These are phyloP conservation scores for Cicer pinnatifidum DNA, from an alignment of 306 rosid species.

Conservation along the genomic window DNA sequence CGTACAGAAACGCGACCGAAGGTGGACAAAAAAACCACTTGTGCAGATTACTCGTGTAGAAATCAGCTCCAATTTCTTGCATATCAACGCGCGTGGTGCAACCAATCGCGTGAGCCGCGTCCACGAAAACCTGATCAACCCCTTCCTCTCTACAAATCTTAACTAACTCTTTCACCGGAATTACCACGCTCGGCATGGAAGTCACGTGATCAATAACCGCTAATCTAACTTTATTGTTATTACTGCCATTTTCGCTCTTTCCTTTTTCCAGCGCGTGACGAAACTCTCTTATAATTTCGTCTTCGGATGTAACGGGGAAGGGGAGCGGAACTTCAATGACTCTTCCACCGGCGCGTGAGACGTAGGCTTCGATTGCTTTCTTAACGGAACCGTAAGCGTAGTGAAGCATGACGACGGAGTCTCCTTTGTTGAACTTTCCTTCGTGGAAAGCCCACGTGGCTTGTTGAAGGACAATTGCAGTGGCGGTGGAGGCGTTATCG, in stretches of 20 bases:
- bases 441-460: constrained; percentile 77
- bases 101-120: constrained; percentile 92
- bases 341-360: constrained; percentile 82
- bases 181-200: constrained; percentile 89
- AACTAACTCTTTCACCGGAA: constrained; percentile 77
- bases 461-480: constrained; percentile 86
- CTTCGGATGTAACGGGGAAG: constrained; percentile 72
- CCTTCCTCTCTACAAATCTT: constrained; percentile 90
- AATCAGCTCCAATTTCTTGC: constrained; percentile 92
- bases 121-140: constrained; percentile 85
- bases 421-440: constrained; percentile 67
- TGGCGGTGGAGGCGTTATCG: constrained; percentile 98
- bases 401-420: constrained; percentile 89
- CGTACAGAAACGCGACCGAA: constrained; percentile 75
- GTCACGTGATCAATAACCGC: constrained; percentile 96
- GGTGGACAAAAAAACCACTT: constrained; percentile 99
- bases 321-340: constrained; percentile 85
- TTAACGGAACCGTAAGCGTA: constrained; percentile 89
- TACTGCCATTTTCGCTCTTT: constrained; percentile 56
- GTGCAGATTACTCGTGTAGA: constrained; percentile 85
- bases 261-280: constrained; percentile 70
- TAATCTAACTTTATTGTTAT: constrained; percentile 57
- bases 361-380: constrained; percentile 88
- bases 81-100: constrained; percentile 76
- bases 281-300: constrained; percentile 73